Base-by-base conservation (phyloP, 176 grass and related monocot genomes). In the Hordeum marinum region DNA sequence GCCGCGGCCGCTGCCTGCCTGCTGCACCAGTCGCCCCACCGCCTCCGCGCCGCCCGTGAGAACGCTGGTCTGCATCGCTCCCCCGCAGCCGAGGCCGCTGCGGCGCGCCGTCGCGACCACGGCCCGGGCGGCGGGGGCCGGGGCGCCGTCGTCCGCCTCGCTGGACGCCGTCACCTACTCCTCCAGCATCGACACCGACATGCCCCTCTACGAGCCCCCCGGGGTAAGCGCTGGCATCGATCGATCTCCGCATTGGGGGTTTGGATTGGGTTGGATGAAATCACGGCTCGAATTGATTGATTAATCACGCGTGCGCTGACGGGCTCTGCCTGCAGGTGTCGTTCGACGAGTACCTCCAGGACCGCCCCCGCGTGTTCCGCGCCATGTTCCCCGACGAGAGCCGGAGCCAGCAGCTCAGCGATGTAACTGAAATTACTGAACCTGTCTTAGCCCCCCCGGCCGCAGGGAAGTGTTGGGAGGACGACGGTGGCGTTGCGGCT, bases 361-460 rank as follows among this genome's bases (percentile, higher is more conserved):
- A 95, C 85, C 79, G 77, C 39, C 70, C 86, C 11, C 86, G 90
- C 75, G 76, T 95, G 70, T 95, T 95, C 90, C 88, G 83, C 70
- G 90, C 93, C 50, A 95, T 92, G 90, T 95, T 92, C 87, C 93
- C 90, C 50, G 93, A 95, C 87, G 85, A 92, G 80, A 68, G 50
- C 82, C 63, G 90, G 29, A 89, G 88, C 86, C 50, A 90, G 86
- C 86, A 83, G 63, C 54, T 95, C 17, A 88, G 82, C 86, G 93
- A 95, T n/a, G 93, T 92, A 77, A 58, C 58, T 57, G 17, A 55
- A 48, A 48, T 48, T 15, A 54, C 18, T 55, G 52, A 57, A 57
- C 8, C 52, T 3, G 20, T 21, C 52, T 21, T 9, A n/a, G 50
- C 17, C 7, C 18, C 7, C 50, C 50, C 15, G 29, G 29, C 29